A percentile compares a stretch with the other conserved stretches of the same genome.
Conservation (phyloP, 352 stramenopile species). For the Globisporangium nodosum region DNA sequence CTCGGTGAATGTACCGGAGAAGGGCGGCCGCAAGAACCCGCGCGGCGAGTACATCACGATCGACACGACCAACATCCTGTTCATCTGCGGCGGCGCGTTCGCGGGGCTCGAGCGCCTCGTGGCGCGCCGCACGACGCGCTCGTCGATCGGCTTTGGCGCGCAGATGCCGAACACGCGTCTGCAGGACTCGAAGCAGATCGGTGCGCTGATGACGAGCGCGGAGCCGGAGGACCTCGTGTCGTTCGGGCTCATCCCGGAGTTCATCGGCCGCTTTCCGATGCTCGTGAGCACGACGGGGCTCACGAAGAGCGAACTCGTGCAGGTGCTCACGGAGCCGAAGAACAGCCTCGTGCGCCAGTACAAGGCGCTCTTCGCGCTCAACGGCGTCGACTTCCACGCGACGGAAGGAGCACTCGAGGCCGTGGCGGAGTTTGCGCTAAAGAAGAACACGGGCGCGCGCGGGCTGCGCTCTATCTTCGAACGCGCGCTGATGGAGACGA, state of each 20-base stretch:
- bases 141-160: slow-evolving; percentile 97
- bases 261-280: slow-evolving; percentile 96
- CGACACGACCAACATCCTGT: slow-evolving; percentile 98
- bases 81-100: slow-evolving; percentile 98
- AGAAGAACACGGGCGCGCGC: slow-evolving; percentile 94
- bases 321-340: slow-evolving; percentile 96
- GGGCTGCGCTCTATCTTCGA: slow-evolving; percentile 95
- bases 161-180: slow-evolving; percentile 85
- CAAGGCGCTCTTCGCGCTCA: slow-evolving; percentile 94
- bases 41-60: slow-evolving; percentile 96
- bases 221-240: slow-evolving; percentile 95
- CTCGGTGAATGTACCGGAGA: slow-evolving; percentile 97
- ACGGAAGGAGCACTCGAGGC: slow-evolving; percentile 93
- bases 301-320: slow-evolving; percentile 88
- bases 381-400: slow-evolving; percentile 95
- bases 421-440: slow-evolving; percentile 90
- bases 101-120: slow-evolving; percentile 95
- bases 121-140: slow-evolving; percentile 86
- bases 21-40: slow-evolving; percentile 95
- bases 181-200: slow-evolving; percentile 80
- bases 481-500: slow-evolving; percentile 93
- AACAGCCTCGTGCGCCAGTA: slow-evolving; percentile 98
- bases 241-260: slow-evolving; percentile 98
- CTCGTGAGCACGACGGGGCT: slow-evolving; percentile 94
- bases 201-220: slow-evolving; percentile 88